phyloP scores from a whole-genome alignment of 2,329 filamentous ascomycete species.

The Fusarium sacchari region DNA sequence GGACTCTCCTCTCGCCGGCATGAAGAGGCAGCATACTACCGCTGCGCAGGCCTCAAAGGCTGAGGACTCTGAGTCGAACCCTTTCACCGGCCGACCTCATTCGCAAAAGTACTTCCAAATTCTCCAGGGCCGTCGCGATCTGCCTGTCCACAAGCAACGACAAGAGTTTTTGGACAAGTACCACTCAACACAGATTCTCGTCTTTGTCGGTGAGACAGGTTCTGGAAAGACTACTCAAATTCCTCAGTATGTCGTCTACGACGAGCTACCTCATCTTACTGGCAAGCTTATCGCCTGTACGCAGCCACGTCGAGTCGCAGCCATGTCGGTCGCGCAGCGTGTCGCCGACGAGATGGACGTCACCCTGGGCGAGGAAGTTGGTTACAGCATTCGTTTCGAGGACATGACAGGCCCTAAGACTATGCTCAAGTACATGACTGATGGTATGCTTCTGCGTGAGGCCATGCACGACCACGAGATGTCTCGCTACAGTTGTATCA shows the following conservation, averaged over 20 bases:
- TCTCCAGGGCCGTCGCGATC: conserved; percentile 80
- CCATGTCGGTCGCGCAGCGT: conserved; percentile 98
- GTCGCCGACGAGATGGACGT: conserved; percentile 98
- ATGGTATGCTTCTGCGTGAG: conserved; percentile 97
- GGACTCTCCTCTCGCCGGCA: conserved; percentile 67
- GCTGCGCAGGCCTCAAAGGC: conserved; percentile 75
- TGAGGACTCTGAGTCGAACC: conserved; percentile 84
- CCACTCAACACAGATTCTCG: conserved; percentile 93
- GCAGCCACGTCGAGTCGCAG: conserved; percentile 95
- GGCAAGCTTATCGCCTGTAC: conserved; percentile 96
- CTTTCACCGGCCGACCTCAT: conserved; percentile 82
- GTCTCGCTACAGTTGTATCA: conserved; percentile 94
- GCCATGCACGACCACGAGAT: conserved; percentile 96
- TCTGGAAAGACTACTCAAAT: conserved; percentile 99
- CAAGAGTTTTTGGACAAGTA: conserved; percentile 94
- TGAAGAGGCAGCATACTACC: conserved; percentile 84
- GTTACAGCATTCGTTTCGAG: conserved; percentile 99
- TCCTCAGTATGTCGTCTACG: conserved; percentile 96
- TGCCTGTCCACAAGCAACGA: conserved; percentile 92
- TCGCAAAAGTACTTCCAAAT: conserved; percentile 91
- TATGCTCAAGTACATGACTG: conserved; percentile 99
- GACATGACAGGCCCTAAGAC: conserved; percentile 91
- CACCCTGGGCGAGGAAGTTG: conserved; percentile 89
- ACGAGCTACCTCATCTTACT: conserved; percentile 88
- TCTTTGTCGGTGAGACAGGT: conserved; percentile 98